Conservation (phyloP, 106 monocot species). For the Acorus gramineus region DNA sequence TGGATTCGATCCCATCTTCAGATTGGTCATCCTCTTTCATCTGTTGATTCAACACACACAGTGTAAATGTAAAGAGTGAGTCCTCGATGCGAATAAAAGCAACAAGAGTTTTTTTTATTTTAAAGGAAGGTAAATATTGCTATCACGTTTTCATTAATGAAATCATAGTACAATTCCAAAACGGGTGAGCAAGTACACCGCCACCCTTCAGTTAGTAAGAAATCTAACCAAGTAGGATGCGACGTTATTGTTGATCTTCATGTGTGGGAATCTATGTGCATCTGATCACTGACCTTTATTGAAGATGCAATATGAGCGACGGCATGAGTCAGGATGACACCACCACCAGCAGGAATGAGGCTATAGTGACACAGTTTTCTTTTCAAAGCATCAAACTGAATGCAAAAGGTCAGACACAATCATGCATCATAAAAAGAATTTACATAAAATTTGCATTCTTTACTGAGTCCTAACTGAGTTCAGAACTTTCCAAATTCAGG, state of each 20-base stretch:
- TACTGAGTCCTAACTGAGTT: not conserved
- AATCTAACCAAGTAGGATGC: too few relatives aligned
- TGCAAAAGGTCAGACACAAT: not conserved
- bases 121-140: too few relatives aligned
- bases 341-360: slow-evolving; percentile 81
- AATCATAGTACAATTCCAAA: too few relatives aligned
- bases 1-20: slow-evolving; percentile 60
- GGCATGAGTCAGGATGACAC: slow-evolving; percentile 79
- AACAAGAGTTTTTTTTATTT: too few relatives aligned
- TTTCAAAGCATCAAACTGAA: slow-evolving; percentile 87
- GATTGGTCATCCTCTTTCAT: slow-evolving; percentile 49
- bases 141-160: too few relatives aligned
- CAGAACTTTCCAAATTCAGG: too few relatives aligned
- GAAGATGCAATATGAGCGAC: slow-evolving; percentile 75
- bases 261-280: not conserved
- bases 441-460: not conserved
- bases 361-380: slow-evolving; percentile 71
- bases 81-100: not conserved
- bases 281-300: slow-evolving; percentile 53
- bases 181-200: too few relatives aligned
- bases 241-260: too few relatives aligned
- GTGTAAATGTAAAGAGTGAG: not conserved
- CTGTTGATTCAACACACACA: slow-evolving; percentile 11
- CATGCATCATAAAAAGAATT: not conserved
- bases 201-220: too few relatives aligned